Evolutionary conservation across 164 flowering plant species (phyloP).

Genomic region (Liquidambar formosana): DNA sequence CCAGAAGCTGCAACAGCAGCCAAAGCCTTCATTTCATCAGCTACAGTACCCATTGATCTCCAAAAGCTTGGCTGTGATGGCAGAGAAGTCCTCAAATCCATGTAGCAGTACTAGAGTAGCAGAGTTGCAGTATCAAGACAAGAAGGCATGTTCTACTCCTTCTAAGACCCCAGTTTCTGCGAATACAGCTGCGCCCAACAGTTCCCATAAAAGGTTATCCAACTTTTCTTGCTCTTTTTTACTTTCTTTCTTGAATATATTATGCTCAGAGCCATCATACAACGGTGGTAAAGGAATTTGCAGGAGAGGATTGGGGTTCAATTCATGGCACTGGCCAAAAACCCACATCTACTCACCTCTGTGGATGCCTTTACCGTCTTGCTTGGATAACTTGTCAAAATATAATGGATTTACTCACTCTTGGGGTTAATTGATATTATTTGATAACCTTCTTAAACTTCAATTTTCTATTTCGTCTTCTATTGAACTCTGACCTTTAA

Average conservation of each 20-base stretch:
- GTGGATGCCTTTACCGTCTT: not conserved
- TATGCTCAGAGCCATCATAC: not conserved
- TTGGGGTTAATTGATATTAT: too few relatives aligned
- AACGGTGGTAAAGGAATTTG: not conserved
- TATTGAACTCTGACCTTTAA: too few relatives aligned
- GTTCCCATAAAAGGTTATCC: constrained; percentile 18
- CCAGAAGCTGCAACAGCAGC: too few relatives aligned
- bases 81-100: too few relatives aligned
- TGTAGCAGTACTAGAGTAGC: not conserved
- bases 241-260: not conserved
- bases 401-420: too few relatives aligned
- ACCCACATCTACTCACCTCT: not conserved
- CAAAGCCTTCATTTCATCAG: not conserved
- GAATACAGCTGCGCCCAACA: constrained; percentile 6
- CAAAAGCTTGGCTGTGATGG: too few relatives aligned
- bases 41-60: not conserved
- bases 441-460: too few relatives aligned
- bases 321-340: not conserved
- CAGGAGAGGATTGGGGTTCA: not conserved
- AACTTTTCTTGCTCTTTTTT: not conserved
- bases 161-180: constrained; percentile 4
- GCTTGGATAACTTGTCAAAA: too few relatives aligned
- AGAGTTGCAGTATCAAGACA: constrained; percentile 1
- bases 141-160: constrained; percentile 11
- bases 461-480: too few relatives aligned